Evolutionary conservation across 2,329 filamentous ascomycete species (phyloP).

Genomic region (Metarhizium rileyi): DNA sequence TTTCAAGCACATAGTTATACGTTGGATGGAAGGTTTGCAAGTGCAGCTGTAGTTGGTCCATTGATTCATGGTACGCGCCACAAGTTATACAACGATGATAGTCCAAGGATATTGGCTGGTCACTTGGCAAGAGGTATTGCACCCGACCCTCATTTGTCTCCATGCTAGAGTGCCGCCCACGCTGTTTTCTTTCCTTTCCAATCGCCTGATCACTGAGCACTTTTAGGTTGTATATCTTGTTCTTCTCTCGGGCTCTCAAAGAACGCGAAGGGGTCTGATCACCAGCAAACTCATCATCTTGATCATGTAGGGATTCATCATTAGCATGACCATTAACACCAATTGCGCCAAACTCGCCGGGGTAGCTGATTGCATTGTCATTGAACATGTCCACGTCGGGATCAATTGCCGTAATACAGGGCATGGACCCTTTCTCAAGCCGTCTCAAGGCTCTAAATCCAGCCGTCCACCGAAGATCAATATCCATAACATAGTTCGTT

Average conservation of each 20-base stretch:
- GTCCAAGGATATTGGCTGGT: slow-evolving; percentile 36
- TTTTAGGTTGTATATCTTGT: slow-evolving; percentile 50
- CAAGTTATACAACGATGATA: slow-evolving; percentile 43
- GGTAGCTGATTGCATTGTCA: slow-evolving; percentile 14
- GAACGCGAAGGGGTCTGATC: slow-evolving; percentile 43
- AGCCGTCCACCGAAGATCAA: slow-evolving; percentile 38
- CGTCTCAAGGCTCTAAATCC: slow-evolving; percentile 25
- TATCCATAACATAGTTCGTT: slow-evolving; percentile 39
- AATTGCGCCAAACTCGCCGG: slow-evolving; percentile 12
- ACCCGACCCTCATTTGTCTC: slow-evolving; percentile 31
- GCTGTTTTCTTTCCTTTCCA: slow-evolving; percentile 39
- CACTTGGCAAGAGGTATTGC: slow-evolving; percentile 33
- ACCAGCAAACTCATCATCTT: slow-evolving; percentile 35
- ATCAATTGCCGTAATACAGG: slow-evolving; percentile 33
- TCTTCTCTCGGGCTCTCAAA: slow-evolving; percentile 35
- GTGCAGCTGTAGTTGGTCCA: slow-evolving; percentile 40
- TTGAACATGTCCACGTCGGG: slow-evolving; percentile 19
- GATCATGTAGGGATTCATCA: slow-evolving; percentile 25
- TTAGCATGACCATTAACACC: slow-evolving; percentile 11
- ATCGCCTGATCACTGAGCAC: slow-evolving; percentile 47
- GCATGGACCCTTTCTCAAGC: slow-evolving; percentile 32
- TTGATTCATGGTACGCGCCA: slow-evolving; percentile 34
- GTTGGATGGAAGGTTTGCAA: slow-evolving; percentile 34
- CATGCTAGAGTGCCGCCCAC: slow-evolving; percentile 15
- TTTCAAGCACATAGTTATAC: slow-evolving; percentile 32